Evolutionary conservation across 2,329 filamentous ascomycete species (phyloP).

Genomic region (Neocatenulostroma microsporum): DNA sequence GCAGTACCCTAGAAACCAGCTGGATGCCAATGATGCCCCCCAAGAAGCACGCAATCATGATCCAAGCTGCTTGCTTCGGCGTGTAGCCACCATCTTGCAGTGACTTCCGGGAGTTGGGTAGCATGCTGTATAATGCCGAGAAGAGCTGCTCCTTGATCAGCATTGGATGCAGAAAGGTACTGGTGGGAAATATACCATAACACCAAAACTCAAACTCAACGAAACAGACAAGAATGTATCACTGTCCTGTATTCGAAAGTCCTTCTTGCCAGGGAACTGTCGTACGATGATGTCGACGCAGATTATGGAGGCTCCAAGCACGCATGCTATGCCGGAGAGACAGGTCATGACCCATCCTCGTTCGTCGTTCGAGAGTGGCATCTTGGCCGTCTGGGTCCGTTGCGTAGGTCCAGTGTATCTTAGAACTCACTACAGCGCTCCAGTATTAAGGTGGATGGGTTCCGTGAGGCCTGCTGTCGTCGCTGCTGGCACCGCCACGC

Average conservation of each 20-base stretch:
- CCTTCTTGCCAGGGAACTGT: conserved; percentile 61
- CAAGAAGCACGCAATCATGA: conserved; percentile 62
- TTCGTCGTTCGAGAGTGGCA: conserved; percentile 66
- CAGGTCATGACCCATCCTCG: conserved; percentile 87
- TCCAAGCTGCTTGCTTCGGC: conserved; percentile 58
- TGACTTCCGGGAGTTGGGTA: conserved; percentile 76
- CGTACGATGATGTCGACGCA: conserved; percentile 75
- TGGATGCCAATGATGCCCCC: conserved; percentile 70
- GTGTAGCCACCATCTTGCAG: conserved; percentile 61
- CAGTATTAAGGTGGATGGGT: too few relatives aligned
- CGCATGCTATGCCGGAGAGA: conserved; percentile 65
- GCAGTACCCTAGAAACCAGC: conserved; percentile 61
- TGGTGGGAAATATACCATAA: conserved; percentile 78
- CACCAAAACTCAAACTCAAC: conserved; percentile 85
- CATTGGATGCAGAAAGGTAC: background rate
- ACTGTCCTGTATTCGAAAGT: conserved; percentile 84
- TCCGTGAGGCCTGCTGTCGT: too few relatives aligned
- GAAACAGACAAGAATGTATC: conserved; percentile 81
- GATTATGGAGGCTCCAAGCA: conserved; percentile 74
- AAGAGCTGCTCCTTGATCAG: conserved; percentile 57
- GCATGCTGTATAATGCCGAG: conserved; percentile 85
- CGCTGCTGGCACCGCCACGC: too few relatives aligned
- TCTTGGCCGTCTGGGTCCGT: too few relatives aligned
- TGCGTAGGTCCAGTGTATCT: too few relatives aligned
- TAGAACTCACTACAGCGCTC: too few relatives aligned